These are phyloP conservation scores for Podospora bellae-mahoneyi DNA, from an alignment of 495 filamentous ascomycete genomes.

Conservation along the genomic window DNA sequence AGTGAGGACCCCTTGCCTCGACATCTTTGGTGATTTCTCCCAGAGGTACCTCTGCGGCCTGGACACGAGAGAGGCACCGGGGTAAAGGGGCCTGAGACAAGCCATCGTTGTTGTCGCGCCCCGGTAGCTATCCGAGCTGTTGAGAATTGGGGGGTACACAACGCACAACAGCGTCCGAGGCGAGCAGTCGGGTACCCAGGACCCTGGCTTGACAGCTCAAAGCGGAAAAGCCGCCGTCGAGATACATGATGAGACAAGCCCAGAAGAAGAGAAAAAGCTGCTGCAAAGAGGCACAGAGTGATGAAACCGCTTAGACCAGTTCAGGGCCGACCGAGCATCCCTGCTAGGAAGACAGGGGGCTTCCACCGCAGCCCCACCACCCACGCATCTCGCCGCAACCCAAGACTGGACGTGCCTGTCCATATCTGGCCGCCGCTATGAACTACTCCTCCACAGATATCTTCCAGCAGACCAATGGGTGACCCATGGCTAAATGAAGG, in stretches of 20 bases:
- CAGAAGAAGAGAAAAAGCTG: conserved; percentile 25
- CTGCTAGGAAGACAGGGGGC: conserved; percentile 21
- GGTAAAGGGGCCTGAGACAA: conserved; percentile 28
- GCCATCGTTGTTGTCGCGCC: conserved; percentile 18
- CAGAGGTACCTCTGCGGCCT: conserved; percentile 20
- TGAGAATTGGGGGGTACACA: neutral
- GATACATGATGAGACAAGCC: conserved; percentile 27
- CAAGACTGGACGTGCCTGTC: conserved; percentile 16
- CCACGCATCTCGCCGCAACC: conserved; percentile 24
- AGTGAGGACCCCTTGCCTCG: conserved; percentile 18
- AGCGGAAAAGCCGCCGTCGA: conserved; percentile 20
- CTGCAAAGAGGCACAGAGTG: conserved; percentile 31
- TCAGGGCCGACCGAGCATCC: conserved; percentile 20
- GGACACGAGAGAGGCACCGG: conserved; percentile 19
- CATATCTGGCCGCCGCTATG: conserved; percentile 27
- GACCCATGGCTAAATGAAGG: conserved; percentile 32
- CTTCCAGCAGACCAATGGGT: conserved; percentile 25
- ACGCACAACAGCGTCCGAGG: conserved; percentile 4
- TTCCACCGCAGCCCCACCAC: conserved; percentile 24
- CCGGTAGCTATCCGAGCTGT: conserved; percentile 16
- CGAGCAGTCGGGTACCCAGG: conserved; percentile 9
- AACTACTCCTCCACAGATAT: conserved; percentile 20
- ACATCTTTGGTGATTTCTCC: conserved; percentile 13
- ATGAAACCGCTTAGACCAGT: conserved; percentile 38
- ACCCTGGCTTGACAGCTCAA: conserved; percentile 16